These are phyloP conservation scores for Alternaria sp. DNA, from an alignment of 2,329 filamentous ascomycete species.

Conservation along the genomic window DNA sequence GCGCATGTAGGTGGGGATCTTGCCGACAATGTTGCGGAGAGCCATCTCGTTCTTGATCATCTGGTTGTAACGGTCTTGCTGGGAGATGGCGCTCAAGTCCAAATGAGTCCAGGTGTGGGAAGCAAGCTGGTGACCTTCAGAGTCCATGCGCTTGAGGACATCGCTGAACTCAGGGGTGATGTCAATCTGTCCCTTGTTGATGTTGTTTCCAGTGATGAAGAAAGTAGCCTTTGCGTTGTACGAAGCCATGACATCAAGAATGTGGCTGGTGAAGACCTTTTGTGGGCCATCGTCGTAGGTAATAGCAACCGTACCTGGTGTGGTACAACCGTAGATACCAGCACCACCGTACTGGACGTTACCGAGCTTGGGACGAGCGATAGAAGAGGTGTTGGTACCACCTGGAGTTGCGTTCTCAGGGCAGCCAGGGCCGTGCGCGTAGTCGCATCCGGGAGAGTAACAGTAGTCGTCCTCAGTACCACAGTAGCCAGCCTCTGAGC, in stretches of 20 bases:
- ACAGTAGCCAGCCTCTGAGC: slow-evolving; percentile 56
- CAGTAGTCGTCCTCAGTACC: slow-evolving; percentile 66
- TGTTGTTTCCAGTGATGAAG: slow-evolving; percentile 69
- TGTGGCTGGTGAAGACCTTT: slow-evolving; percentile 66
- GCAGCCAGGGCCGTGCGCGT: slow-evolving; percentile 68
- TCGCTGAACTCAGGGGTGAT: slow-evolving; percentile 56
- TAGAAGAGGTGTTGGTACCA: slow-evolving; percentile 64
- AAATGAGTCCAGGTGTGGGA: slow-evolving; percentile 67
- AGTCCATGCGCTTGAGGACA: slow-evolving; percentile 65
- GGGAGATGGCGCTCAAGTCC: slow-evolving; percentile 57
- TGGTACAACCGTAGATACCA: slow-evolving; percentile 64
- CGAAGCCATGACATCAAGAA: slow-evolving; percentile 68
- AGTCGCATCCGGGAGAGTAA: slow-evolving; percentile 68
- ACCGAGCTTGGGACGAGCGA: slow-evolving; percentile 64
- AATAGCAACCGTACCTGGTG: slow-evolving; percentile 67
- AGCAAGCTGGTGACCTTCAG: slow-evolving; percentile 68
- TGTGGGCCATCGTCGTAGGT: slow-evolving; percentile 73
- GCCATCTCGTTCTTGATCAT: slow-evolving; percentile 66
- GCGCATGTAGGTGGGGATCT: slow-evolving; percentile 65
- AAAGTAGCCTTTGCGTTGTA: slow-evolving; percentile 73
- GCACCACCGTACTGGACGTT: slow-evolving; percentile 64
- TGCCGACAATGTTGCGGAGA: slow-evolving; percentile 64
- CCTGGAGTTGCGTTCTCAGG: slow-evolving; percentile 66
- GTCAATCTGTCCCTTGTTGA: slow-evolving; percentile 66
- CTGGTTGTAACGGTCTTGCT: slow-evolving; percentile 56